phyloP scores from a whole-genome alignment of 2,329 filamentous ascomycete species.

The Fusarium drepaniforme region DNA sequence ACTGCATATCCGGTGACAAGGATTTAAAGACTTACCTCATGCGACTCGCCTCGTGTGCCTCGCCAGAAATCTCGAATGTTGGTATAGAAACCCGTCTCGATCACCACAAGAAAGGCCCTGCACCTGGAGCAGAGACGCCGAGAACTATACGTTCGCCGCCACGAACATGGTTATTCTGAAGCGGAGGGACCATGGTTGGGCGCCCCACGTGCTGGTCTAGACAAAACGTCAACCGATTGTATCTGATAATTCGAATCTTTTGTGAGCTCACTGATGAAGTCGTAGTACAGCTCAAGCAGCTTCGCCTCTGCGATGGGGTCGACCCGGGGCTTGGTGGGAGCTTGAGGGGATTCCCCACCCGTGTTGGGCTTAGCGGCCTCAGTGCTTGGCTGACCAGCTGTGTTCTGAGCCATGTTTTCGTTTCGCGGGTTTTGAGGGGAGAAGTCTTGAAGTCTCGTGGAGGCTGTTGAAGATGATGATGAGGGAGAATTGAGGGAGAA shows the following conservation, averaged over 20 bases:
- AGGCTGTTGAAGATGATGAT: background rate
- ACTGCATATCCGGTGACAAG: background rate
- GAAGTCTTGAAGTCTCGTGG: background rate
- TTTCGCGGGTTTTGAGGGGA: background rate
- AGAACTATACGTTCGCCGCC: no score
- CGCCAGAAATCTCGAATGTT: no score
- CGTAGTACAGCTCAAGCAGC: background rate
- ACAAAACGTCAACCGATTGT: background rate
- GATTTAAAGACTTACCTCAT: background rate
- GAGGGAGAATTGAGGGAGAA: background rate
- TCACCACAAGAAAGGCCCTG: no score
- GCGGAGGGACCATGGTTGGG: background rate
- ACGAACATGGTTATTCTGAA: background rate
- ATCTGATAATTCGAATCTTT: background rate
- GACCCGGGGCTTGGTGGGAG: background rate
- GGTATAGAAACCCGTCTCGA: no score
- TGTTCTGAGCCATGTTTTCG: background rate
- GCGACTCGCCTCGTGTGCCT: background rate
- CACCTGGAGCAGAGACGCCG: no score
- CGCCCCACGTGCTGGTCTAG: background rate
- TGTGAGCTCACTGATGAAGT: background rate
- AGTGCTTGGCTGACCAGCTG: background rate
- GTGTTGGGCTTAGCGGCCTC: background rate
- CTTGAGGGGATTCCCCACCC: background rate
- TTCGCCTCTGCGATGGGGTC: background rate